phyloP scores from a whole-genome alignment of 164 flowering plant species.

The Piper betle region DNA sequence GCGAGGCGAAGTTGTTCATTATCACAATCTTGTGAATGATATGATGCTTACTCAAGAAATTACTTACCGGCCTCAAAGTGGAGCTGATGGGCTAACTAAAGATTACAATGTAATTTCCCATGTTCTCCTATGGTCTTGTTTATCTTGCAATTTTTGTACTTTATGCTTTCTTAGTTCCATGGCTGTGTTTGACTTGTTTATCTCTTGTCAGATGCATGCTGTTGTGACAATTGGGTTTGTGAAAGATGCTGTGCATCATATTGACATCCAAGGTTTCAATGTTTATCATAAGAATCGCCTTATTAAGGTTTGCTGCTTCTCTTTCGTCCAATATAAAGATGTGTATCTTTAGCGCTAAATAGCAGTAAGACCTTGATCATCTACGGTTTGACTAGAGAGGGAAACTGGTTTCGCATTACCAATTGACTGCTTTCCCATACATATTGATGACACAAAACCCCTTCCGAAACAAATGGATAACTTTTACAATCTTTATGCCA shows the following conservation, averaged over 20 bases:
- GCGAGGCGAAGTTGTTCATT: slow-evolving; percentile 85
- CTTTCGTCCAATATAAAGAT: no score
- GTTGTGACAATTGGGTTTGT: slow-evolving; percentile 91
- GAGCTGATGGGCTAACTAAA: slow-evolving; percentile 37
- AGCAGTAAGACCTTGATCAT: no score
- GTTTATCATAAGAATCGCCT: slow-evolving; percentile 97
- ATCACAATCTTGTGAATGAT: slow-evolving; percentile 85
- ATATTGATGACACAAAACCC: no score
- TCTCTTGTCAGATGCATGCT: slow-evolving; percentile 46
- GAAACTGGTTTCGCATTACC: no score
- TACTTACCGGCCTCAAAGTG: slow-evolving; percentile 60
- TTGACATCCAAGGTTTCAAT: slow-evolving; percentile 95
- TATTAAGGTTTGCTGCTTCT: slow-evolving; percentile 83
- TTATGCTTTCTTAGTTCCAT: not conserved
- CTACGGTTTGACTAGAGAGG: no score
- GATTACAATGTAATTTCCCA: slow-evolving; percentile 32
- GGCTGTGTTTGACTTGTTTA: not conserved
- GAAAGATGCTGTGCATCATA: slow-evolving; percentile 80
- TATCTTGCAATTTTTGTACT: no score
- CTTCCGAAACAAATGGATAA: no score
- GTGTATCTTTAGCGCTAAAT: no score
- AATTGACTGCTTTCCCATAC: no score
- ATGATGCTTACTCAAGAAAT: slow-evolving; percentile 61
- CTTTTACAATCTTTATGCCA: no score
- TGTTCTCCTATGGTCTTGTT: not conserved